Percentiles rank a stretch among this genome's conserved stretches.
Conservation (phyloP, 352 stramenopile genomes). For the Phytophthora sansomeana region DNA sequence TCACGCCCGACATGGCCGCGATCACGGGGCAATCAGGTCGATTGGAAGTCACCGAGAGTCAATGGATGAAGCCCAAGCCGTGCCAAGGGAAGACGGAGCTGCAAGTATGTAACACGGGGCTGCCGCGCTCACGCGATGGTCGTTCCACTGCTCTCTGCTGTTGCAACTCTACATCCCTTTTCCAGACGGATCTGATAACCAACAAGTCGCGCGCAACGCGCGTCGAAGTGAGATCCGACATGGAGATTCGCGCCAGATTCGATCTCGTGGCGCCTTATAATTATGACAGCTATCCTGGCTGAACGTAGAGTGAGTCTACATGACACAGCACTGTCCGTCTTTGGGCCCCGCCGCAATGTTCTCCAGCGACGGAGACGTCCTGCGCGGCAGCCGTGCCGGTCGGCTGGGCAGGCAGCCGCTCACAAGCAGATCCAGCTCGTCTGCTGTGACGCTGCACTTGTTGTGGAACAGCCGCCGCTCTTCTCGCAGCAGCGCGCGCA, state of each 20-base stretch:
- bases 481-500: constrained; percentile 55
- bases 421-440: constrained; percentile 65
- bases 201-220: neutral
- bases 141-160: constrained; percentile 17
- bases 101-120: neutral
- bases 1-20: constrained; percentile 7
- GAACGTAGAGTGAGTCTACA: constrained; percentile 21
- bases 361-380: constrained; percentile 6
- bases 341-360: neutral
- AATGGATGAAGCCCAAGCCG: constrained; percentile 6
- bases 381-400: constrained; percentile 24
- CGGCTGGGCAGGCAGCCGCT: constrained; percentile 43
- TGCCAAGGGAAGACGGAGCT: neutral
- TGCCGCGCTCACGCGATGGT: constrained; percentile 20
- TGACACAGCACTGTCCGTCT: constrained; percentile 32
- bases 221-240: neutral
- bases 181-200: constrained; percentile 20
- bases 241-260: constrained; percentile 34
- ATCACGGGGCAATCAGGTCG: constrained; percentile 9
- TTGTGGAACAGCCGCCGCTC: constrained; percentile 55
- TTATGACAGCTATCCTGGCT: neutral
- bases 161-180: constrained; percentile 22
- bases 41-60: constrained; percentile 7
- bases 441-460: constrained; percentile 54
- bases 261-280: constrained; percentile 20